Base-by-base conservation (phyloP, 176 grass and related monocot genomes). In the Cenchrus fungigraminus region DNA sequence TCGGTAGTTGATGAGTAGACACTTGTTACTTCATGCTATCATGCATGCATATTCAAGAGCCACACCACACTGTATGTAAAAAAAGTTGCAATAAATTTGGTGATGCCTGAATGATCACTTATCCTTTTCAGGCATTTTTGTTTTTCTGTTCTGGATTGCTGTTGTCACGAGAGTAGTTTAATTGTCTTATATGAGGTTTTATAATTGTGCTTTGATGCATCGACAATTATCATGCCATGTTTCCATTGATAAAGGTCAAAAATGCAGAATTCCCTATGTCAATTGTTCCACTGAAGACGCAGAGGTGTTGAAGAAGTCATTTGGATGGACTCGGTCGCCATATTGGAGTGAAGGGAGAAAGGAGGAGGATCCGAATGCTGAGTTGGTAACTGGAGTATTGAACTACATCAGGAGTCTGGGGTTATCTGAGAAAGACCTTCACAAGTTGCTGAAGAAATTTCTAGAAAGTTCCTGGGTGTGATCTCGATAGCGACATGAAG, bases 361-460 rank as follows among this genome's bases (percentile, higher is more conserved):
- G 15, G 84, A 85, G 45, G 86, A 91, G 80, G 83, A 85, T 61
- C 97, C 97, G 1, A 87, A 70, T 44, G 64, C 37, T 10, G 82
- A 95, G 81, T 79, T 65, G 14, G 16, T 94, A 47, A 84, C 4
- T 22, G 52, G 83, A 64, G 78, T 89, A 34, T 9, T 95, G 73
- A 55, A 91, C 53, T 95, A 94, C 43, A 79, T 94, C 22, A 94
- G 79, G 76, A 82, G 71, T 12, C 91, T 98, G 0, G 93, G 93
- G 25, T 88, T 95, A 68, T 94, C 91, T 1, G 83, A 95, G 5
- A 88, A 92, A 8, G 91, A 98, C 53, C 87, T 95, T 55, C 54
- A 84, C 80, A 98, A 95, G 78, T 77, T 98, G 69, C 86, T 98
- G 20, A 98, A 94, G 88, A 95, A 98, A 31, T 95, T 98, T 22